A percentile compares a stretch with the other conserved stretches of the same genome.
Conservation (phyloP, 176 grass and related monocot genomes). For the bread wheat (Triticum aestivum) region IWGSC_CS_RefSeq_v2.1 NC_057803.1:714714662-714715161, state of each 20-base stretch:
- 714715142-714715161: constrained; percentile 82
- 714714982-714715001: background rate
- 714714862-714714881: background rate
- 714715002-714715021: constrained; percentile 17
- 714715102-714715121: constrained; percentile 81
- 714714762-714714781: background rate
- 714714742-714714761: no score
- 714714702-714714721: background rate
- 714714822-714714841: background rate
- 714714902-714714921: constrained; percentile 71
- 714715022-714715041: constrained; percentile 78
- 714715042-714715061: constrained; percentile 96
- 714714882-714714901: constrained; percentile 79
- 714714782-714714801: background rate
- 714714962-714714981: background rate
- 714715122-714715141: constrained; percentile 85
- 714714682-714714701: background rate
- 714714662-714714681: background rate
- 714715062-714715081: constrained; percentile 97
- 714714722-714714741: background rate
- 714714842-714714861: background rate
- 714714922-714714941: constrained; percentile 52
- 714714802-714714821: background rate
- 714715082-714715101: constrained; percentile 68
- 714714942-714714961: constrained; percentile 34